Evolutionary conservation across 2,329 filamentous ascomycete genomes (phyloP).

Genomic region (Neofusicoccum ribis): DNA sequence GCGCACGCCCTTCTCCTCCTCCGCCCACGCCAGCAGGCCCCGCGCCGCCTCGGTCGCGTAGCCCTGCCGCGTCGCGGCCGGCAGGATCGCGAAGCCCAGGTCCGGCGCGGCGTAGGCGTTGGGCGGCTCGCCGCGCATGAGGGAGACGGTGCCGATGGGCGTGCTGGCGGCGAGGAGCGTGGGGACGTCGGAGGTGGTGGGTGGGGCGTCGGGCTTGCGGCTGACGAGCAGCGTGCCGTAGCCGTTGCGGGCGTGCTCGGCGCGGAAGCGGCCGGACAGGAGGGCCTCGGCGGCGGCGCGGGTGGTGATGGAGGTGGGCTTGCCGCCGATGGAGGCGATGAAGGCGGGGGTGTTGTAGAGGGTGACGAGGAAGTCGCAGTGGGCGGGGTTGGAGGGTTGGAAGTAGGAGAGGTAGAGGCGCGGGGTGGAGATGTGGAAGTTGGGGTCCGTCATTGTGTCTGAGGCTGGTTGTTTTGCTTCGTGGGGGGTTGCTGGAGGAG

Average conservation of each 20-base stretch:
- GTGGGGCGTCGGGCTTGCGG: conserved; percentile 20
- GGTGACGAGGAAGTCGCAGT: conserved; percentile 31
- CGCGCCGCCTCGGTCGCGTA: conserved; percentile 26
- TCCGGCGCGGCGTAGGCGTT: conserved; percentile 25
- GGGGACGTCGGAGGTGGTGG: conserved; percentile 2
- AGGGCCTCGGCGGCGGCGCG: conserved; percentile 23
- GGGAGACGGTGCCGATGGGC: conserved; percentile 28
- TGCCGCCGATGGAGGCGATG: conserved; percentile 22
- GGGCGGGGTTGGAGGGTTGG: conserved; percentile 22
- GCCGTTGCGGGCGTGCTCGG: conserved; percentile 28
- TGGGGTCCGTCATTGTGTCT: conserved; percentile 20
- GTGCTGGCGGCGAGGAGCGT: conserved; percentile 22
- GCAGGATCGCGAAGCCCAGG: conserved; percentile 26
- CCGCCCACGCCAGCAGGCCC: conserved; percentile 16
- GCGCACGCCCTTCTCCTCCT: conserved; percentile 8
- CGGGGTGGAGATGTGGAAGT: conserved; percentile 28
- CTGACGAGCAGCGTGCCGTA: conserved; percentile 33
- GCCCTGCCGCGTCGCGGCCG: conserved; percentile 23
- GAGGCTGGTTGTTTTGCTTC: no score
- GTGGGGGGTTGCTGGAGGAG: no score
- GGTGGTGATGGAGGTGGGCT: conserved; percentile 23
- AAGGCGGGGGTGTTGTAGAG: conserved; percentile 30
- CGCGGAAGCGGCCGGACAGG: conserved; percentile 10
- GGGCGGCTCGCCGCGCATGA: conserved; percentile 24
- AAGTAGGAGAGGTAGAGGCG: conserved; percentile 29